Base-by-base conservation (phyloP, 257 asterid genomes). In the Rauvolfia tetraphylla region DNA sequence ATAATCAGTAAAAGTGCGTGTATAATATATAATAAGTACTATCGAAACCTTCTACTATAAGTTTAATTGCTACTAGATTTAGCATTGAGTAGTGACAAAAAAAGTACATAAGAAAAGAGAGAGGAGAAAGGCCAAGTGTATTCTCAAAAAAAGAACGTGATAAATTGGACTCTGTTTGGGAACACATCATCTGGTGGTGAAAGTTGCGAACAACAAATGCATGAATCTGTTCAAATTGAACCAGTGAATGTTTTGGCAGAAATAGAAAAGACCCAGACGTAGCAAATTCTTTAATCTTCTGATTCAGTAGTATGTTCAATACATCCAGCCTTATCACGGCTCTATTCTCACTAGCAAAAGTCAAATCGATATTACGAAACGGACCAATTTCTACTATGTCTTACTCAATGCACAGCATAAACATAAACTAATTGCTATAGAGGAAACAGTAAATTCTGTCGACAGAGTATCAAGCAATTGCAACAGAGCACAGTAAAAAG, bases 401-500 rank as follows among this genome's bases (percentile, higher is more conserved):
- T 63, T 17, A 17, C 44, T 65, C 27, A 7, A 15, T 49, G 4
- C 20, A 15, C 71, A 65, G 68, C n/a, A 62, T 8, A 66, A 36
- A 3, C 49, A 3, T 10, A 10, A 36, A 34, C 14, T 65, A 65
- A 36, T 66, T 20, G 18, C 25, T 51, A 38, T 23, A 22, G 49
- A 67, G 71, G 33, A 38, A 18, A 14, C 46, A 17, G 15, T 65
- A 34, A 65, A 36, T 22, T 67, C 4, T 67, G 1, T 20, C n/a
- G 10, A 5, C 46, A 42, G 48, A 61, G 7, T 33, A 38, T 17
- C 70, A 63, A 56, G 67, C 5, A 17, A 34, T 75, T 53, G 39
- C 73, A 17, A 66, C 13, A 68, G 51, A 42, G 13, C 34, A 73
- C 29, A n/a, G 76, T 18, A 74, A 75, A 44, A 54, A 34, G 85